Base-by-base conservation (phyloP, 306 rosid species). In the Trifolium pratense region DNA sequence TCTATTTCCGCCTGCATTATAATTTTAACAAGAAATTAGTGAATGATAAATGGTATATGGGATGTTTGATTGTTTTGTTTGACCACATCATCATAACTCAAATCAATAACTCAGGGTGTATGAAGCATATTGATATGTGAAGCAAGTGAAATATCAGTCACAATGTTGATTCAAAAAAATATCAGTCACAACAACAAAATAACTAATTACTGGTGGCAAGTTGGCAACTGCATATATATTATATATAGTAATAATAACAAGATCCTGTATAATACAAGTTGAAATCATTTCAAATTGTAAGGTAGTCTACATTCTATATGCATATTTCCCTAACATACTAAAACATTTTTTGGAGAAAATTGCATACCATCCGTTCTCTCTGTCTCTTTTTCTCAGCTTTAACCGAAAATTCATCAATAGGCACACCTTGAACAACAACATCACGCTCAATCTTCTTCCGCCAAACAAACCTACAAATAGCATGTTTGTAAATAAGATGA, bases 381-480 rank as follows among this genome's bases (percentile, higher is more conserved):
- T 89, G 94, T 64, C 89, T 91, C 75, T 85, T 79, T 67, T 81
- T 91, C 85, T 89, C 98, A 20, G 96, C 74, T 76, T 93, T 93
- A 26, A 85, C 83, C 25, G 97, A 90, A 79, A 70, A 93, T 21
- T 23, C 17, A 3, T 93, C 96, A 68, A 89, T 88, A 3, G 90
- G 72, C 25, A 81, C 87, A 9, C 98, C 96, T 1, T 93, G 92
- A 31, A 81, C 0, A 31, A 81, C 0, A 65, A 93, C 91, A 76
- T 91, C 98, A 6, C 92, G 93, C 82, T 93, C 98, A 76, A 89
- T 93, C 84, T 93, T 93, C 89, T 93, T 93, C 52, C 96, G 75
- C 98, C 98, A 93, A 37, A 93, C 97, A 89, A 93, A 93, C 78
- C 98, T 93, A 77, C 60, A 82, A 23, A 86, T 48, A 59, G 61